Percentiles rank a stretch among this genome's conserved stretches.
Evolutionary conservation across 805 yeast genomes (phyloP).

Genomic region (Brettanomyces nanus): DNA sequence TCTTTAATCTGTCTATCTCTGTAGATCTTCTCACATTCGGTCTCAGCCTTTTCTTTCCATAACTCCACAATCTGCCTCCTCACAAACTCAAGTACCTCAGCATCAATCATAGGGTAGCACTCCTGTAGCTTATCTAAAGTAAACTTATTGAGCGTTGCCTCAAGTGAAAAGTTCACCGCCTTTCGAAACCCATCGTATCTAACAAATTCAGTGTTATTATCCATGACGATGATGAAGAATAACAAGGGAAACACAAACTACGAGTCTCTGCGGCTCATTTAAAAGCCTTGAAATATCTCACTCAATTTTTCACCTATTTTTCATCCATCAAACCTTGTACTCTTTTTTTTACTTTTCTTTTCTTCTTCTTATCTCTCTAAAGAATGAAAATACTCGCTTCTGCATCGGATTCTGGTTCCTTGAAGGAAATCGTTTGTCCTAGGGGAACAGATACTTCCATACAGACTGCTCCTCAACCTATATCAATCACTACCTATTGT

Average conservation of each 20-base stretch:
- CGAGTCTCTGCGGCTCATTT: too few species aligned
- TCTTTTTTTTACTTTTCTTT: too few species aligned
- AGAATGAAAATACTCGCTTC: conserved; percentile 62
- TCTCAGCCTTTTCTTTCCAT: conserved; percentile 33
- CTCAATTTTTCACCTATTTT: too few species aligned
- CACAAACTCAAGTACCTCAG: conserved; percentile 33
- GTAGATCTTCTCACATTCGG: conserved; percentile 41
- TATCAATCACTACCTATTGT: conserved; percentile 31
- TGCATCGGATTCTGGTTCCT: conserved; percentile 58
- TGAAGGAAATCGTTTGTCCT: conserved; percentile 55
- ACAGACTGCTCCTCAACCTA: conserved; percentile 59
- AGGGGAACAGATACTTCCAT: conserved; percentile 76
- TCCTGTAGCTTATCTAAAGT: conserved; percentile 33
- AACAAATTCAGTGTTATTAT: too few species aligned
- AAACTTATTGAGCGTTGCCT: conserved; percentile 37
- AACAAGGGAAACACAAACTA: too few species aligned
- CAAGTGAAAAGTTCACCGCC: conserved; percentile 28
- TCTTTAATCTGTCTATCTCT: conserved; percentile 34
- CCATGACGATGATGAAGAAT: too few species aligned
- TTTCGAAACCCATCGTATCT: conserved; percentile 26
- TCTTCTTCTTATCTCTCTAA: too few species aligned
- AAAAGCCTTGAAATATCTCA: too few species aligned
- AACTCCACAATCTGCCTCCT: conserved; percentile 36
- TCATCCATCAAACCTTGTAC: too few species aligned
- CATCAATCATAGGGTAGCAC: conserved; percentile 41